phyloP scores from a whole-genome alignment of 2,329 filamentous ascomycete species.

The Beauveria sp. region DNA sequence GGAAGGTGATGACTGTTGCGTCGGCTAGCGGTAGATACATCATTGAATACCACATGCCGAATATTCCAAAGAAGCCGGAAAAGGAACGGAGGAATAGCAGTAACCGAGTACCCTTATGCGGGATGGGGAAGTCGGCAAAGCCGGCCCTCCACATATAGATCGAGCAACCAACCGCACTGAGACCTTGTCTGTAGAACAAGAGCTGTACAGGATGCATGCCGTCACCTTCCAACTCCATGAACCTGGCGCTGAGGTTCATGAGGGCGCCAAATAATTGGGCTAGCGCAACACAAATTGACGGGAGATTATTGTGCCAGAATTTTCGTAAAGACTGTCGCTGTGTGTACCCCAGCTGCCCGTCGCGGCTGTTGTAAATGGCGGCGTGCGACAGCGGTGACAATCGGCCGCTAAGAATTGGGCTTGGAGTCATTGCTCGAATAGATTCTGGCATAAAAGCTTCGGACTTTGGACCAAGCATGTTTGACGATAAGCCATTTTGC shows the following conservation, averaged over 20 bases:
- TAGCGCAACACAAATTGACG: slow-evolving; percentile 63
- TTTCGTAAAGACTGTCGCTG: slow-evolving; percentile 17
- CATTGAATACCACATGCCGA: slow-evolving; percentile 60
- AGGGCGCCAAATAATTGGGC: slow-evolving; percentile 74
- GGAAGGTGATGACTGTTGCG: slow-evolving; percentile 83
- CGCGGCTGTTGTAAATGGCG: slow-evolving; percentile 6
- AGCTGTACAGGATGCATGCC: slow-evolving; percentile 80
- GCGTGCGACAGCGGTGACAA: slow-evolving; percentile 14
- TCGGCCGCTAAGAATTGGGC: slow-evolving; percentile 17
- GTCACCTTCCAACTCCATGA: slow-evolving; percentile 64
- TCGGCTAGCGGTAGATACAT: slow-evolving; percentile 80
- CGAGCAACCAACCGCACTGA: slow-evolving; percentile 61
- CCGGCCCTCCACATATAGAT: slow-evolving; percentile 66
- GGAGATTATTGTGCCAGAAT: slow-evolving; percentile 61
- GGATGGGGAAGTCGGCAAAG: slow-evolving; percentile 64
- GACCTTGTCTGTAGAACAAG: slow-evolving; percentile 69
- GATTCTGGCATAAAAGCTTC: background rate
- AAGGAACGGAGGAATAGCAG: slow-evolving; percentile 63
- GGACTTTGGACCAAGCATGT: background rate
- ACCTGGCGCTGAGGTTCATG: slow-evolving; percentile 76
- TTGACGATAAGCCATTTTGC: background rate
- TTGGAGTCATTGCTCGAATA: slow-evolving; percentile 11
- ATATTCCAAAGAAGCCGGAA: slow-evolving; percentile 70
- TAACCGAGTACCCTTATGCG: slow-evolving; percentile 55
- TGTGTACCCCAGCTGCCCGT: background rate